A percentile compares a stretch with the other conserved stretches of the same genome.
phyloP scores from a whole-genome alignment of 2,329 filamentous ascomycete genomes.

The Exophiala bonariae region DNA sequence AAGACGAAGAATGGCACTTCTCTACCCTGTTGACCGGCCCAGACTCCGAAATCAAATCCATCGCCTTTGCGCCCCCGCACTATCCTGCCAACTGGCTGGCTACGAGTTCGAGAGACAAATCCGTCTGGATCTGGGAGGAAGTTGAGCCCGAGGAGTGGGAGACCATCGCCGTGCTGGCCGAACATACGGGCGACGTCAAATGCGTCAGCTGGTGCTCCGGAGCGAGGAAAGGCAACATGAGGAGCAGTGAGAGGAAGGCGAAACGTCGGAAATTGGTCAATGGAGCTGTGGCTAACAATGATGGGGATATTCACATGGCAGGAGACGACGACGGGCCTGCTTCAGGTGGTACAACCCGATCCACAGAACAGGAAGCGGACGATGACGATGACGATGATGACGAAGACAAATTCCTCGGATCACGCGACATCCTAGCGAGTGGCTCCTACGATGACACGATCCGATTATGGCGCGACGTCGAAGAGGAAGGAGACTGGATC shows the following conservation, averaged over 20 bases:
- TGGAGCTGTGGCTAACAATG: background rate
- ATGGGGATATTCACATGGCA: conserved; percentile 19
- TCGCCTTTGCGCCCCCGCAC: conserved; percentile 64
- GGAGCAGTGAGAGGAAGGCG: background rate
- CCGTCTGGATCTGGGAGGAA: conserved; percentile 98
- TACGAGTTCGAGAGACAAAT: conserved; percentile 89
- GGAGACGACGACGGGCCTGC: too few species aligned
- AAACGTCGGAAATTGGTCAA: conserved; percentile 16
- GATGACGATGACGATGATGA: conserved; percentile 6
- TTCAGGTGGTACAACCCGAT: too few species aligned
- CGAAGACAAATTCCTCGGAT: conserved; percentile 21
- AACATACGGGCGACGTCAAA: conserved; percentile 95
- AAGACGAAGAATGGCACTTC: conserved; percentile 86
- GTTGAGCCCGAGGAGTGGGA: conserved; percentile 91
- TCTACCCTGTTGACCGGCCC: conserved; percentile 91
- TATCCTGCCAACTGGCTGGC: conserved; percentile 68
- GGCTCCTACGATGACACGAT: conserved; percentile 95
- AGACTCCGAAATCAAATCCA: conserved; percentile 89
- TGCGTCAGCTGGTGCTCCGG: conserved; percentile 88
- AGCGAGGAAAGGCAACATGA: conserved; percentile 10
- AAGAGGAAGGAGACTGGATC: conserved; percentile 93
- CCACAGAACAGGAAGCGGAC: background rate
- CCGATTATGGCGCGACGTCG: conserved; percentile 67
- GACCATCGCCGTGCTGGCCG: conserved; percentile 89
- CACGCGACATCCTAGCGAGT: conserved; percentile 72